Conservation (phyloP, 2,329 filamentous ascomycete genomes). For the Colletotrichum lupini region DNA sequence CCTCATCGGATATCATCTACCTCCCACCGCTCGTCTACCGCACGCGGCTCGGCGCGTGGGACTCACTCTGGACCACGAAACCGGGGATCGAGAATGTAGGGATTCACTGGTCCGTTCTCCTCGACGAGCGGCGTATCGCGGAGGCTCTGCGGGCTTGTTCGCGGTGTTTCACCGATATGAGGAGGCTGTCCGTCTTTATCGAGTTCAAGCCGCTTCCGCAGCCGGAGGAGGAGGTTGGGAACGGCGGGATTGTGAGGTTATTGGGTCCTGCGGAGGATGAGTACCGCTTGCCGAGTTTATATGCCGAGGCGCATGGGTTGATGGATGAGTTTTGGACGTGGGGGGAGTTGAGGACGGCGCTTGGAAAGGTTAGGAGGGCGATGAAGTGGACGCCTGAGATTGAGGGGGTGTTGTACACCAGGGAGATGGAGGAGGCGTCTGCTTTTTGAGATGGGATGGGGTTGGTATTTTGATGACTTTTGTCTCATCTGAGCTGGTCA, state of each 20-base stretch:
- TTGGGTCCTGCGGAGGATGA: conserved; percentile 17
- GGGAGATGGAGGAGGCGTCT: conserved; percentile 2
- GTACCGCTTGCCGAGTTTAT: conserved; percentile 20
- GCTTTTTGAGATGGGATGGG: background rate
- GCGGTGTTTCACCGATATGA: conserved; percentile 18
- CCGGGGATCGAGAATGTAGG: conserved; percentile 24
- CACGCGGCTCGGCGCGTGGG: conserved; percentile 27
- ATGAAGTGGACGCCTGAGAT: conserved; percentile 3
- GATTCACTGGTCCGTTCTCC: conserved; percentile 28
- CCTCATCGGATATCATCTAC: conserved; percentile 20
- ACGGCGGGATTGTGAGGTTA: conserved; percentile 4
- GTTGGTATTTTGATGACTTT: background rate
- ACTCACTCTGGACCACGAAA: conserved; percentile 28
- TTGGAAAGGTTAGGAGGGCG: conserved; percentile 14
- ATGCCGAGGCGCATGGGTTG: conserved; percentile 13
- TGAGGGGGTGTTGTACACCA: conserved; percentile 24
- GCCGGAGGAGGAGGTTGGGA: conserved; percentile 7
- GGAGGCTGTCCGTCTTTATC: conserved; percentile 14
- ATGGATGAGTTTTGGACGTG: conserved; percentile 33
- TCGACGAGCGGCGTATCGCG: conserved; percentile 25
- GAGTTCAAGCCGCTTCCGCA: conserved; percentile 27
- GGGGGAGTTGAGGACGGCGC: conserved; percentile 20
- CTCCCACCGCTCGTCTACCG: conserved; percentile 29
- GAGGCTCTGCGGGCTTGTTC: conserved; percentile 11
- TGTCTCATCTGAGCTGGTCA: background rate